Evolutionary conservation across 148 eudicot genomes (phyloP).

Genomic region (Nepenthes gracilis): DNA sequence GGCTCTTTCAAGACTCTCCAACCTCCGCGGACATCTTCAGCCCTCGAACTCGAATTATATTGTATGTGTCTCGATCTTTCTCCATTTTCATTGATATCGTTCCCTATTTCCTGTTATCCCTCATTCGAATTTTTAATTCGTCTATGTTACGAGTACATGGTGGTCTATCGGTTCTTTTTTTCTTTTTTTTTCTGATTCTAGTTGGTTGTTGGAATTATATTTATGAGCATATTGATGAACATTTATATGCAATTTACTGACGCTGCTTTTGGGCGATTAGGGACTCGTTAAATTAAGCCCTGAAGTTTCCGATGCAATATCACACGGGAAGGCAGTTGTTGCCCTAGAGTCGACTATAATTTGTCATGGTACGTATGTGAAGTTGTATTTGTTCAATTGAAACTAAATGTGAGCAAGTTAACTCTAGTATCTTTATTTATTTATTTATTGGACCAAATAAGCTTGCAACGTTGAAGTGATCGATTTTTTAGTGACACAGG

Average conservation of each 20-base stretch:
- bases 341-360: slow-evolving; percentile 94
- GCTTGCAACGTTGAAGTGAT: no score
- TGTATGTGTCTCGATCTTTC: background rate
- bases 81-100: background rate
- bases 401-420: background rate
- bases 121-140: no score
- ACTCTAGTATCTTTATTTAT: no score
- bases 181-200: background rate
- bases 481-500: background rate
- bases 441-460: no score
- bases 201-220: background rate
- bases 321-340: slow-evolving; percentile 66
- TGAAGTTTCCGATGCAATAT: slow-evolving; percentile 68
- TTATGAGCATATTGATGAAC: background rate
- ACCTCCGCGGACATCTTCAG: slow-evolving; percentile 36
- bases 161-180: background rate
- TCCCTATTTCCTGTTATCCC: background rate
- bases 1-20: slow-evolving; percentile 39
- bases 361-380: slow-evolving; percentile 56
- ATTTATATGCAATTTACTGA: slow-evolving; percentile 1
- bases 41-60: slow-evolving; percentile 7
- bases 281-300: slow-evolving; percentile 41
- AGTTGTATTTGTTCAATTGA: background rate
- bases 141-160: background rate
- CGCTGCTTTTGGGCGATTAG: background rate